Conservation (phyloP, 139 green algal genomes). For the Parachlorella kessleri region DNA sequence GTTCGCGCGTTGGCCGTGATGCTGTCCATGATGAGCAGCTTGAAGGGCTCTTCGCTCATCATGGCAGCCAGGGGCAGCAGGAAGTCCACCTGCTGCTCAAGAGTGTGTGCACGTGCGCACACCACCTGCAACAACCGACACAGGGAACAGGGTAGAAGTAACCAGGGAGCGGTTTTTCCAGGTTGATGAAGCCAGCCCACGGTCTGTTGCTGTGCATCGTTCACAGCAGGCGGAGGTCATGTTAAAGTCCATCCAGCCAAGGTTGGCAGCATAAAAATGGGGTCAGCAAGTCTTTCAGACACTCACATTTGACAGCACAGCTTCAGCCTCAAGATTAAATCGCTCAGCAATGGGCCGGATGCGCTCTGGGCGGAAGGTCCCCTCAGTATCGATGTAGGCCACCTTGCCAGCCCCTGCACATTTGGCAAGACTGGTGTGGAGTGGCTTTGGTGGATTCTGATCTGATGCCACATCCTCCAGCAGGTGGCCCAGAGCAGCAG, state of each 20-base stretch:
- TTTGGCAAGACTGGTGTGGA: too few species aligned
- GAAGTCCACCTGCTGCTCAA: constrained; percentile 79
- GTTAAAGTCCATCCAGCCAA: too few species aligned
- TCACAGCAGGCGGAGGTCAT: too few species aligned
- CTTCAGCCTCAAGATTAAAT: constrained; percentile 79
- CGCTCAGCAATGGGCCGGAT: constrained; percentile 84
- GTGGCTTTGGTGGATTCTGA: too few species aligned
- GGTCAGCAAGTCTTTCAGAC: too few species aligned
- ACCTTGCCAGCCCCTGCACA: constrained; percentile 49
- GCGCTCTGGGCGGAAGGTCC: constrained; percentile 87
- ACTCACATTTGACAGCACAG: constrained; percentile 51
- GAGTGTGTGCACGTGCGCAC: constrained; percentile 75
- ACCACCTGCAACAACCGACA: constrained; percentile 51
- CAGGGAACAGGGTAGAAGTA: too few species aligned
- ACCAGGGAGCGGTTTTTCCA: too few species aligned
- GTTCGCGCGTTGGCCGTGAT: constrained; percentile 84
- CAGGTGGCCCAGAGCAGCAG: too few species aligned
- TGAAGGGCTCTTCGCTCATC: constrained; percentile 81
- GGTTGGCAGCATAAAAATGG: too few species aligned
- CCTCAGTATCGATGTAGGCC: constrained; percentile 93
- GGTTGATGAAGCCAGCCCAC: too few species aligned
- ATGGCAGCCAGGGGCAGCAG: constrained; percentile 64
- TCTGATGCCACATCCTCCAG: too few species aligned
- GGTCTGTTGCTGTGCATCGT: too few species aligned
- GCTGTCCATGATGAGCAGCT: constrained; percentile 87